These are phyloP conservation scores for Dothideomycetidae sp. DNA, from an alignment of 2,329 filamentous ascomycete genomes.

Conservation along the genomic window DNA sequence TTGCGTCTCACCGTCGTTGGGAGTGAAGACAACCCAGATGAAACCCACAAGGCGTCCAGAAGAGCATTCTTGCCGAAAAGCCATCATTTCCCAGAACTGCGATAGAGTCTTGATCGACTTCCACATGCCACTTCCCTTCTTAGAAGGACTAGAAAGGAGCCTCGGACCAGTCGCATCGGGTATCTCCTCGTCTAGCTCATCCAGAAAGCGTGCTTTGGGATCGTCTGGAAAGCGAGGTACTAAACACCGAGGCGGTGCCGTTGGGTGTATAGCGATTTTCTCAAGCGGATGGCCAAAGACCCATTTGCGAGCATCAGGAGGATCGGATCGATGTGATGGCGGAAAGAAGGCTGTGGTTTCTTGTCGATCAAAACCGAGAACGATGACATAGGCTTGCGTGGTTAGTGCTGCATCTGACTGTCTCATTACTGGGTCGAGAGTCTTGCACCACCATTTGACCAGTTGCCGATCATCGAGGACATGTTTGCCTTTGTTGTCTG, in stretches of 20 bases:
- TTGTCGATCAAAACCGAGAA: constrained; percentile 72
- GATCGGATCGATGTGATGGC: constrained; percentile 27
- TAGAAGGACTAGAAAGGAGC: constrained; percentile 21
- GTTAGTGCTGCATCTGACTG: constrained; percentile 25
- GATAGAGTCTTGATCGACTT: constrained; percentile 68
- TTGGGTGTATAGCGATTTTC: constrained; percentile 48
- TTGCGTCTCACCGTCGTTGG: constrained; percentile 22
- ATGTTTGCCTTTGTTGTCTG: constrained; percentile 74
- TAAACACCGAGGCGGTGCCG: constrained; percentile 63
- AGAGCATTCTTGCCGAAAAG: constrained; percentile 88
- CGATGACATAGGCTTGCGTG: constrained; percentile 60
- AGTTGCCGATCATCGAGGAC: constrained; percentile 80
- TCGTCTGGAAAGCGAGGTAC: constrained; percentile 91
- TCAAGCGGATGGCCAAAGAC: constrained; percentile 55
- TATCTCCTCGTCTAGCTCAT: constrained; percentile 75
- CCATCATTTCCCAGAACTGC: constrained; percentile 99
- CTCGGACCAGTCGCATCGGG: constrained; percentile 27
- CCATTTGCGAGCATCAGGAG: constrained; percentile 30
- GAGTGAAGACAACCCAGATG: constrained; percentile 74
- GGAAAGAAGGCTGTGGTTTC: constrained; percentile 74
- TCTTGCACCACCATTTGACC: constrained; percentile 91
- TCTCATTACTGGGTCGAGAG: constrained; percentile 59
- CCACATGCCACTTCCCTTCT: constrained; percentile 54
- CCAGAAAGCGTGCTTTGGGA: constrained; percentile 77
- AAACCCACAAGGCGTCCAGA: constrained; percentile 87